A percentile compares a stretch with the other conserved stretches of the same genome.
Evolutionary conservation across 148 eudicot species (phyloP).

Genomic region (Hydrangea macrophylla): DNA sequence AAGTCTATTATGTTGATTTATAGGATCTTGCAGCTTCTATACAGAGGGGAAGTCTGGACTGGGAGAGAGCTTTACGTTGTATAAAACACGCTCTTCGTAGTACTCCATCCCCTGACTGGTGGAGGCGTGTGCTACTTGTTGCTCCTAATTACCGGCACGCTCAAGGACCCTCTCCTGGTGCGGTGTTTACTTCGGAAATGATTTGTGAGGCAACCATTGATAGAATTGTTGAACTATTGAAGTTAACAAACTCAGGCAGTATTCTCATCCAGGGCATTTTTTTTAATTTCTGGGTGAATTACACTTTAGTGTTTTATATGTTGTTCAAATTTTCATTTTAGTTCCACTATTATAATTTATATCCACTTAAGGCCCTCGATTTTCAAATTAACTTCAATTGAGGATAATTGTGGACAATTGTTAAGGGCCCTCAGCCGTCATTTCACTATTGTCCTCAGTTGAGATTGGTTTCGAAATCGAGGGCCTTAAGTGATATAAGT

Average conservation of each 20-base stretch:
- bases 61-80: slow-evolving; percentile 98
- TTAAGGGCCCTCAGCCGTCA: too few relatives aligned
- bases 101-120: slow-evolving; percentile 98
- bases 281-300: too few relatives aligned
- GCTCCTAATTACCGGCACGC: slow-evolving; percentile 76
- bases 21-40: slow-evolving; percentile 91
- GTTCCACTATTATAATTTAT: too few relatives aligned
- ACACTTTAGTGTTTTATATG: too few relatives aligned
- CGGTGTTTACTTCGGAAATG: slow-evolving; percentile 97
- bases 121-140: slow-evolving; percentile 90
- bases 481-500: too few relatives aligned
- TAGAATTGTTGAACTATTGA: slow-evolving; percentile 85
- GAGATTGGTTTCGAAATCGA: too few relatives aligned
- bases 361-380: too few relatives aligned
- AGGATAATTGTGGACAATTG: too few relatives aligned
- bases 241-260: slow-evolving; percentile 92
- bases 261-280: neutral
- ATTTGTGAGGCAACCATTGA: slow-evolving; percentile 89
- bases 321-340: too few relatives aligned
- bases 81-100: slow-evolving; percentile 89
- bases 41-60: slow-evolving; percentile 88
- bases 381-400: too few relatives aligned
- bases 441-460: too few relatives aligned
- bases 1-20: slow-evolving; percentile 7
- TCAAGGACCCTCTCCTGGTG: slow-evolving; percentile 71